These are phyloP conservation scores for Hawksworthiomyces lignivorus DNA, from an alignment of 2,329 filamentous ascomycete genomes.

Conservation along the genomic window DNA sequence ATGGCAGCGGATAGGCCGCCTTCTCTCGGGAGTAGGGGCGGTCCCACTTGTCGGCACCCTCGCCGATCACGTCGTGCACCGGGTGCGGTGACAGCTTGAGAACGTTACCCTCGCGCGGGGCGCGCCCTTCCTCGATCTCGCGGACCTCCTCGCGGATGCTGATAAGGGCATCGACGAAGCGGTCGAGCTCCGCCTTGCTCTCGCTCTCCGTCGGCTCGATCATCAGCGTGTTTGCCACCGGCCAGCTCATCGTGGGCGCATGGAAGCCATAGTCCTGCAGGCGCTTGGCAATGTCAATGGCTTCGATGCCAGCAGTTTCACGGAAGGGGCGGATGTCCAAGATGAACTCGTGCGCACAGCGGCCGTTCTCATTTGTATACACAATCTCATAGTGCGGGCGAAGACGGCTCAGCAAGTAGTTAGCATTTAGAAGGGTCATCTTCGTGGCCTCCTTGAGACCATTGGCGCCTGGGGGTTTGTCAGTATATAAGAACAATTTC, in stretches of 20 bases:
- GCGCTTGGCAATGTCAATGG: slow-evolving; percentile 91
- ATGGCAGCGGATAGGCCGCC: slow-evolving; percentile 80
- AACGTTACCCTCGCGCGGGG: slow-evolving; percentile 70
- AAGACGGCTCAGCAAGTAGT: slow-evolving; percentile 87
- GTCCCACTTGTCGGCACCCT: slow-evolving; percentile 57
- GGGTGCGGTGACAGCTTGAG: slow-evolving; percentile 86
- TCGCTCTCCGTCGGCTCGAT: slow-evolving; percentile 96
- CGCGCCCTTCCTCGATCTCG: slow-evolving; percentile 70
- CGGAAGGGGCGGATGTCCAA: slow-evolving; percentile 82
- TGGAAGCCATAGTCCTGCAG: slow-evolving; percentile 98
- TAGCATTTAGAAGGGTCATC: slow-evolving; percentile 89
- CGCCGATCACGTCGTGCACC: slow-evolving; percentile 66
- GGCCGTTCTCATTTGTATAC: slow-evolving; percentile 83
- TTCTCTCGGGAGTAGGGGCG: slow-evolving; percentile 72
- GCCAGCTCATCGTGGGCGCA: slow-evolving; percentile 95
- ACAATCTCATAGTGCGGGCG: slow-evolving; percentile 81
- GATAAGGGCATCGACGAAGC: slow-evolving; percentile 86
- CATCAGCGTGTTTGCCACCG: slow-evolving; percentile 92
- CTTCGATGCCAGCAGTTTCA: slow-evolving; percentile 75
- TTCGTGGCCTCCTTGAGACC: slow-evolving; percentile 86
- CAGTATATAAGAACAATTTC: slow-evolving; percentile 3
- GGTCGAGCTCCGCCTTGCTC: slow-evolving; percentile 83
- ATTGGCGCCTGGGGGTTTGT: slow-evolving; percentile 38
- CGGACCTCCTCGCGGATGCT: slow-evolving; percentile 79
- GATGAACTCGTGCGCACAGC: slow-evolving; percentile 97